Percentiles rank a stretch among this genome's conserved stretches.
Evolutionary conservation across 108 stramenopile species (phyloP).

Genomic region (Cyclotella sp.): DNA sequence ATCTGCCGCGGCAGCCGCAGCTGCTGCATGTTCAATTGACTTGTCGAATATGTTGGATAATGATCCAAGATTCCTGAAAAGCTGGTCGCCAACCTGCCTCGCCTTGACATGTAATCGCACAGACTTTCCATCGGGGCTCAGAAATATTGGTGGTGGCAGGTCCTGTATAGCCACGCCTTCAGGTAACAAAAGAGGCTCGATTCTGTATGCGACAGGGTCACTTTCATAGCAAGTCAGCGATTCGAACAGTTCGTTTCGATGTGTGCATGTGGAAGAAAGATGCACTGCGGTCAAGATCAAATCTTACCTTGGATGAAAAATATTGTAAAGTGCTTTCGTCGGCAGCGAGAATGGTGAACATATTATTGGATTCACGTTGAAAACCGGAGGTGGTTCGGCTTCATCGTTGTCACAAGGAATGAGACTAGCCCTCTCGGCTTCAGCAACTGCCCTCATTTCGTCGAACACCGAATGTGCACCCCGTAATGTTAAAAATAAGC

Average conservation of each 20-base stretch:
- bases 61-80: constrained; percentile 58
- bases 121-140: constrained; percentile 69
- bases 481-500: constrained; percentile 80
- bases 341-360: constrained; percentile 81
- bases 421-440: constrained; percentile 48
- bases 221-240: constrained; percentile 9
- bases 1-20: constrained; percentile 50
- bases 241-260: neutral
- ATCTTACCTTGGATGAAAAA: constrained; percentile 71
- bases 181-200: constrained; percentile 69
- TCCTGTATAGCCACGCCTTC: constrained; percentile 51
- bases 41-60: constrained; percentile 49
- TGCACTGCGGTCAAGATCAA: neutral
- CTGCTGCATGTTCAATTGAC: constrained; percentile 43
- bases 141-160: constrained; percentile 68
- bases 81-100: constrained; percentile 63
- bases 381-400: constrained; percentile 47
- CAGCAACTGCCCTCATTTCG: constrained; percentile 59
- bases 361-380: constrained; percentile 49
- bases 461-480: constrained; percentile 86
- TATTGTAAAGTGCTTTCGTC: constrained; percentile 68
- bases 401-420: constrained; percentile 56
- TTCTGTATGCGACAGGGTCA: constrained; percentile 87
- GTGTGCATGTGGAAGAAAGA: neutral
- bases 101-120: constrained; percentile 84